Conservation (phyloP, 2,329 filamentous ascomycete species). For the Cercospora zeae-maydis region DNA sequence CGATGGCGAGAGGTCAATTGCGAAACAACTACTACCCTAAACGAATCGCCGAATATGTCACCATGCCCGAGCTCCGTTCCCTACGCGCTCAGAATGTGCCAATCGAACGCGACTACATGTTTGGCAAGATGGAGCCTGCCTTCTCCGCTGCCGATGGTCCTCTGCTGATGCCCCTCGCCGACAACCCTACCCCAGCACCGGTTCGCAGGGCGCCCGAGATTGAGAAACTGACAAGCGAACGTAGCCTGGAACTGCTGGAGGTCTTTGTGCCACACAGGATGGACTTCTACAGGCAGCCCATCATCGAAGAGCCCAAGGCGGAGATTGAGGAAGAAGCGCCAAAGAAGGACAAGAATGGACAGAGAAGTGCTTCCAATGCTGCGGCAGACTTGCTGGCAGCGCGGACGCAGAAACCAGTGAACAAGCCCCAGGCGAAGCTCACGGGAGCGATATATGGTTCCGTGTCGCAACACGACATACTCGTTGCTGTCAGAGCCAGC, state of each 20-base stretch:
- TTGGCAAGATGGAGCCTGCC: constrained; percentile 27
- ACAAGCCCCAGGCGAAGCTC: constrained; percentile 18
- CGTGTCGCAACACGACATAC: constrained; percentile 53
- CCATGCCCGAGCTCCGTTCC: constrained; percentile 43
- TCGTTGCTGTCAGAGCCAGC: constrained; percentile 46
- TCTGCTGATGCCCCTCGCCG: constrained; percentile 1
- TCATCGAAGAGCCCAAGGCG: constrained; percentile 31
- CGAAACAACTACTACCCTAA: constrained; percentile 54
- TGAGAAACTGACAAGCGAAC: constrained; percentile 41
- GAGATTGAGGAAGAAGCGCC: constrained; percentile 7
- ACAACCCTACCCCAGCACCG: constrained; percentile 21
- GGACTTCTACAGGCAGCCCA: constrained; percentile 48
- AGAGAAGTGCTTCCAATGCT: constrained; percentile 23
- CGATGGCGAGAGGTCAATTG: constrained; percentile 53
- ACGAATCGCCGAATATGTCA: constrained; percentile 52
- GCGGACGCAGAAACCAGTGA: constrained; percentile 18
- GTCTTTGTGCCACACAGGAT: constrained; percentile 47
- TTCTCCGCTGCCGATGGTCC: constrained; percentile 5
- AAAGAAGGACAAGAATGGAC: constrained; percentile 16
- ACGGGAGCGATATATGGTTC: constrained; percentile 50
- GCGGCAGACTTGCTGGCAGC: constrained; percentile 34
- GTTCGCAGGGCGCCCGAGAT: constrained; percentile 33
- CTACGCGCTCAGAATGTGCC: constrained; percentile 45
- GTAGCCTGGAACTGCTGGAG: constrained; percentile 48
- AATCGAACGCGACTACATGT: constrained; percentile 48